Base-by-base conservation (phyloP, 306 rosid species). In the Quercus agrifolia region DNA sequence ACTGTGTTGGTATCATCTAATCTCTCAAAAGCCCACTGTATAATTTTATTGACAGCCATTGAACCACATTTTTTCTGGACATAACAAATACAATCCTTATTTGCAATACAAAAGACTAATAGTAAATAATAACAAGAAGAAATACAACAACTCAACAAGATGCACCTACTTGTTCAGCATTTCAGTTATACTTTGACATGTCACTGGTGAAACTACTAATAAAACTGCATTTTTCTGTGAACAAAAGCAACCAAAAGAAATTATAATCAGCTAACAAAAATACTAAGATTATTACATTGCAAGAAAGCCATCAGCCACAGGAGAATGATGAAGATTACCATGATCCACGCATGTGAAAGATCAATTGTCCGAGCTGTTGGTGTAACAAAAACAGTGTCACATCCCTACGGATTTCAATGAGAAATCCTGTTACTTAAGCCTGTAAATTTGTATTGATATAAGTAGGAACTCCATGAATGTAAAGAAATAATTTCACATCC, bases 321-420 rank as follows among this genome's bases (percentile, higher is more conserved):
- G 55, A n/a, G 17, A 74, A 80, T 13, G 27, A 63, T 41, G 13
- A 67, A 80, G 62, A 80, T 83, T 87, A 94, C 98, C 98, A 92
- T 94, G 87, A 91, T 74, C 98, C 97, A 94, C 7, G 97, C 94
- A 74, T 89, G 92, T 33, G 94, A 92, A 64, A 94, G 92, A 87
- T 92, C 98, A 77, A 92, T 89, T 70, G 98, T 88, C 84, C 97
- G 97, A 85, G 98, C 98, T 12, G 98, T 92, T 88, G 97, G 93
- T 61, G 98, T 92, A 68, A 94, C 98, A 83, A 94, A 94, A 76
- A 86, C 98, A 55, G 97, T 94, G 87, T 93, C 97, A 85, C 97
- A 94, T 78, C 98, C 98, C 98, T 94, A 86, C 3, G 86, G 87
- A 88, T 89, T 88, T 89, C 89, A 92, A 88, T 80, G 75, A 87